Conservation (phyloP, 1,284 basidiomycete species). For the Pisolithus thermaeus region DNA sequence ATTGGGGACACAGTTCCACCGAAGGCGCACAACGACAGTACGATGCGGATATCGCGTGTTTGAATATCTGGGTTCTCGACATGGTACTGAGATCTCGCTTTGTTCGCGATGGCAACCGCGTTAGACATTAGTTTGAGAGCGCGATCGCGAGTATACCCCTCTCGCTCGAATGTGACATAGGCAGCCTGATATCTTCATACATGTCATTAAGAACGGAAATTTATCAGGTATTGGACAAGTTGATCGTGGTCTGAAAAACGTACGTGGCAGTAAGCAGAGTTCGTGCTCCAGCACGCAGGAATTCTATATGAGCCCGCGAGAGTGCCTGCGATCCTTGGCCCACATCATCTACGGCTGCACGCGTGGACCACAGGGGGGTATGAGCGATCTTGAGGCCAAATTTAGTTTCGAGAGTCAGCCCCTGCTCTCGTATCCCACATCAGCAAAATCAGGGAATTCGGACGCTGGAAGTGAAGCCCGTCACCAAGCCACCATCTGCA, state of each 20-base stretch:
- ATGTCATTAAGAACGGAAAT: background rate
- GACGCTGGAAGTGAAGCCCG: conserved; percentile 10
- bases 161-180: conserved; percentile 45
- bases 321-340: conserved; percentile 43
- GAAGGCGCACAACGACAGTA: conserved; percentile 70
- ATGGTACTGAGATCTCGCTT: conserved; percentile 37
- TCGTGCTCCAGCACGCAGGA: conserved; percentile 55
- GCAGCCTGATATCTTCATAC: conserved; percentile 58
- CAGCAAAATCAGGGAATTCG: background rate
- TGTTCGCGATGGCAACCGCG: conserved; percentile 47
- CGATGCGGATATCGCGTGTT: conserved; percentile 38
- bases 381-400: conserved; percentile 48
- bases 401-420: conserved; percentile 61
- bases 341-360: conserved; percentile 39
- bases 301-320: conserved; percentile 51
- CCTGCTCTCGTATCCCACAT: conserved; percentile 34
- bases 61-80: conserved; percentile 14
- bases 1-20: conserved; percentile 63
- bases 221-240: too few relatives aligned
- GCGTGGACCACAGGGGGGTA: conserved; percentile 64
- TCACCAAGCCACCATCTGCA: conserved; percentile 57
- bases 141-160: conserved; percentile 43
- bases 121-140: conserved; percentile 48
- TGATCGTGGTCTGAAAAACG: conserved; percentile 16
- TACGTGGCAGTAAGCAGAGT: conserved; percentile 61